A percentile compares a stretch with the other conserved stretches of the same genome.
These are phyloP conservation scores for Nannochloropsis granulata DNA, from an alignment of 108 stramenopile genomes.

Conservation along the genomic window DNA sequence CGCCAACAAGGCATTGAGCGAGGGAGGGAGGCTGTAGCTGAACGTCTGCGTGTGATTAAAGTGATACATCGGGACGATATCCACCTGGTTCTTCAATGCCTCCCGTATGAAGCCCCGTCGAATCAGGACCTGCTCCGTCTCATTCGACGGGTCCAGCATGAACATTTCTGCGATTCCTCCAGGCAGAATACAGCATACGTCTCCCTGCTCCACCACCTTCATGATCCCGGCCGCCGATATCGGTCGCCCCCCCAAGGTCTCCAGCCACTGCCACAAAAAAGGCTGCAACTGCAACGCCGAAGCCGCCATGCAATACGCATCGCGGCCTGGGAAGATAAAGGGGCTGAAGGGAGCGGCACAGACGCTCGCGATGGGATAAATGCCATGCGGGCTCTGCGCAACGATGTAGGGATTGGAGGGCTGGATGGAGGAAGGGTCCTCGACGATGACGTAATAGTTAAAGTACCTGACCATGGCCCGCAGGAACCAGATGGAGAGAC, in stretches of 20 bases:
- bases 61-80: not conserved
- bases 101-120: not conserved
- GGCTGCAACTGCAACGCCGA: not conserved
- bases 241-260: not conserved
- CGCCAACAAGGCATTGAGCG: not conserved
- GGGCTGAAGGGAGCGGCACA: not conserved
- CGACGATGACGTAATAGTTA: not conserved
- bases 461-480: not conserved
- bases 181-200: not conserved
- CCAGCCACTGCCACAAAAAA: not conserved
- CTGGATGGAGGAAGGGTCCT: not conserved
- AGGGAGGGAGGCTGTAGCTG: not conserved
- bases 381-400: not conserved
- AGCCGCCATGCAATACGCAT: not conserved
- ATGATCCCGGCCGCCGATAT: not conserved
- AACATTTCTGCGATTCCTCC: not conserved
- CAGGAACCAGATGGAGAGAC: not conserved
- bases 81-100: not conserved
- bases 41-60: not conserved
- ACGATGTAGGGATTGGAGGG: not conserved
- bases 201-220: not conserved
- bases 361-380: not conserved
- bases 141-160: not conserved
- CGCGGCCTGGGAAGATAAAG: not conserved
- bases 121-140: not conserved